These are phyloP conservation scores for Ogataea philodendri DNA, from an alignment of 805 yeast genomes.

Conservation along the genomic window DNA sequence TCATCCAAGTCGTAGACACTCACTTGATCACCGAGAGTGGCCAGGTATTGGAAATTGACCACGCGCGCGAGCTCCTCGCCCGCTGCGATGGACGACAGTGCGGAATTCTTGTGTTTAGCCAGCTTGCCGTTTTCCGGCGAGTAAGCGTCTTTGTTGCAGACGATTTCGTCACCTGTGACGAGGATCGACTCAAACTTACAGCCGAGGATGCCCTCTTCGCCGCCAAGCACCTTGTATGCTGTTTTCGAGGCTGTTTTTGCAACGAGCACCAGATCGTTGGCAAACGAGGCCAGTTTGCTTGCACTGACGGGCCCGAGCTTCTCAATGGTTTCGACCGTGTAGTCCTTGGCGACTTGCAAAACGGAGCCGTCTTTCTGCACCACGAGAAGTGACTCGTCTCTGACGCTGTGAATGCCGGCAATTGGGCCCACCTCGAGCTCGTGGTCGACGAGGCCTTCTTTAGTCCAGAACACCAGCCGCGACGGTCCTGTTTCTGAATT, in stretches of 20 bases:
- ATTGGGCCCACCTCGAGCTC: conserved; percentile 19
- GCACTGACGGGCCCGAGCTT: conserved; percentile 2
- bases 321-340: not conserved
- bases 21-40: not conserved
- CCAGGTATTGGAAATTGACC: conserved; percentile 21
- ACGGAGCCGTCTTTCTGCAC: conserved; percentile 14
- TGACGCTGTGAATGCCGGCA: conserved; percentile 15
- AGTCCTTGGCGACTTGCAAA: conserved; percentile 7
- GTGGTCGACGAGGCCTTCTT: conserved; percentile 17
- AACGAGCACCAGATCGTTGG: conserved; percentile 1
- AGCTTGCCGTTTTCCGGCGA: conserved; percentile 11
- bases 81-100: not conserved
- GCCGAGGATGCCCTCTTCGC: conserved; percentile 6
- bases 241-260: conserved; percentile 3
- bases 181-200: conserved; percentile 15
- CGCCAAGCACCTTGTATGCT: conserved; percentile 2
- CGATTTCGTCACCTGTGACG: conserved; percentile 7
- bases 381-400: conserved; percentile 9
- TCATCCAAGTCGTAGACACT: conserved; percentile 6
- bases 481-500: conserved; percentile 16
- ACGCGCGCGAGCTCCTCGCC: conserved; percentile 1
- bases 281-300: conserved; percentile 3
- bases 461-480: conserved; percentile 21
- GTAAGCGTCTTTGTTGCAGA: conserved; percentile 19
- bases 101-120: conserved; percentile 4